Evolutionary conservation across 257 asterid genomes (phyloP), one percentile per base, ranked within the genome.

Genomic region (Parsonsia alboflavescens): DNA sequence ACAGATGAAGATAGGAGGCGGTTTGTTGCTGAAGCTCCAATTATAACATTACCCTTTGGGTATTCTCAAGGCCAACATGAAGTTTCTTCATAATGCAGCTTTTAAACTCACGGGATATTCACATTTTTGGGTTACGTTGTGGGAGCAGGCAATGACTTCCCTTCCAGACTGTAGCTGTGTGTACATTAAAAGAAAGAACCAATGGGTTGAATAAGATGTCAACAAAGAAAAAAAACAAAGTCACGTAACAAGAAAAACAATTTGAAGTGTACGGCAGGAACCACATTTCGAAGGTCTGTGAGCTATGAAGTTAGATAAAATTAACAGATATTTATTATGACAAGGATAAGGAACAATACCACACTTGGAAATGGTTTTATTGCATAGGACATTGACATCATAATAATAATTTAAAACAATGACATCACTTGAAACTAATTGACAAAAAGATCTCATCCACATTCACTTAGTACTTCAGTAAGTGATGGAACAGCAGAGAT

Each of bases 161-260:
- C n/a, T n/a, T n/a, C 98, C 98, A 95, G 68, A 90, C 94, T 1
- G 98, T 92, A 80, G 98, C 82, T 64, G 89, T 82, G 80, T 93
- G 98, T 13, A 97, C 97, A 69, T 97, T 93, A n/a, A n/a, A n/a
- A n/a, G n/a, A 83, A 73, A 68, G 80, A 72, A 73, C 58, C 56
- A 73, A 67, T 8, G 16, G 62, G 44, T 66, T 49, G 73, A 19
- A 36, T 71, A 36, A 42, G n/a, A n/a, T n/a, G n/a, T n/a, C n/a
- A n/a, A n/a, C n/a, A n/a, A n/a, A n/a, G n/a, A n/a, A n/a, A n/a
- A 49, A 39, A 41, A 41, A 26, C 53, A 49, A 52, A 22, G 11
- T 63, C 42, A 59, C 53, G 26, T 26, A 44, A 41, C 63, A 45
- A 28, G 30, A 64, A n/a, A n/a, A 65, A 74, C 42, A 52, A 12